A percentile compares a stretch with the other conserved stretches of the same genome.
These are phyloP conservation scores for Spatholobus suberectus DNA, from an alignment of 306 rosid genomes.

Conservation along the genomic window DNA sequence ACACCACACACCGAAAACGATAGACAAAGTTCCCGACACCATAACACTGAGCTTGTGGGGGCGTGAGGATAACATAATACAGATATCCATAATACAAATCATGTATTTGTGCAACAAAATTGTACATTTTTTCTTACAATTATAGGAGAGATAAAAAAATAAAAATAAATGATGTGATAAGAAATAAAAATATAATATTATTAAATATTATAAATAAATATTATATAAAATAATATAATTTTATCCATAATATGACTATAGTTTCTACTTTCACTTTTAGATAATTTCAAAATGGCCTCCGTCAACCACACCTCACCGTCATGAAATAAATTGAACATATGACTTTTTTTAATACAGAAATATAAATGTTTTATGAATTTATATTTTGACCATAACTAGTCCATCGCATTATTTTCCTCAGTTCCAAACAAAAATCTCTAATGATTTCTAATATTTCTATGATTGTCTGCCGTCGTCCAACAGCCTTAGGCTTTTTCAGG, in stretches of 20 bases:
- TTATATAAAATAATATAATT: too few relatives aligned
- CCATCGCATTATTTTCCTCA: neutral
- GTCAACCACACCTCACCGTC: neutral
- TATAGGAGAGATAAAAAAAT: neutral
- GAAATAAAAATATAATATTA: neutral
- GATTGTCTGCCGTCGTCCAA: neutral
- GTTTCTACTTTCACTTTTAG: neutral
- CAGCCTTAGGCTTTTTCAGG: neutral
- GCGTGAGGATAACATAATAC: neutral
- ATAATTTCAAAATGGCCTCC: too few relatives aligned
- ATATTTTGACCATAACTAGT: neutral
- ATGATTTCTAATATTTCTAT: neutral
- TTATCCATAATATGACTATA: neutral
- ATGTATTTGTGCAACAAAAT: neutral
- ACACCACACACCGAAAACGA: constrained; percentile 28
- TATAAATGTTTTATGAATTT: too few relatives aligned
- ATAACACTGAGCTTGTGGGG: constrained; percentile 31
- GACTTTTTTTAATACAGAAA: neutral
- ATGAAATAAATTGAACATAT: neutral
- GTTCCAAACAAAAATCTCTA: neutral
- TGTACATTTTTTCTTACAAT: neutral
- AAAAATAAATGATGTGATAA: too few relatives aligned
- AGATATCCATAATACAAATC: neutral
- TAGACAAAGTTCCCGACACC: constrained; percentile 8
- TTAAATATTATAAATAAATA: neutral